Conservation (phyloP, 1,139 yeast species). For the Scheffersomyces illinoinensis region DNA sequence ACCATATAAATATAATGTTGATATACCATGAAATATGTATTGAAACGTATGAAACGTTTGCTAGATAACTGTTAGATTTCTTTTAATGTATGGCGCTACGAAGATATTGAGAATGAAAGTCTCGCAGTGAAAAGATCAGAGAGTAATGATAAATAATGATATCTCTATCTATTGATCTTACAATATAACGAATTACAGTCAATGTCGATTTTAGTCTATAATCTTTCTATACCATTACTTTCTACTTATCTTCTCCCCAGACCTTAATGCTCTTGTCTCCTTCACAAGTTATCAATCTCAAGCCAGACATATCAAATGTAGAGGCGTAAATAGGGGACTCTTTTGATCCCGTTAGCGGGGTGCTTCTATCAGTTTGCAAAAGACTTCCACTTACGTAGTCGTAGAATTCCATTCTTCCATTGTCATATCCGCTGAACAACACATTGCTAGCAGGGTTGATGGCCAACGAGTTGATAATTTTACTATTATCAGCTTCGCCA, state of each 20-base stretch:
- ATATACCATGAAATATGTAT: not conserved
- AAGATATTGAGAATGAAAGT: not conserved
- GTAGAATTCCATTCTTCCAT: conserved; percentile 75
- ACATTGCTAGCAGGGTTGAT: conserved; percentile 65
- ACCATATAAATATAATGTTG: not conserved
- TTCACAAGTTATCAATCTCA: conserved; percentile 81
- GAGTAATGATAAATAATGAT: too few relatives aligned
- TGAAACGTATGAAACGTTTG: not conserved
- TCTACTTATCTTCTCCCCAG: conserved; percentile 60
- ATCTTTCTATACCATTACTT: too few relatives aligned
- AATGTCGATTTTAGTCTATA: not conserved
- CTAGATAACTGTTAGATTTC: too few relatives aligned
- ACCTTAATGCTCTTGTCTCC: conserved; percentile 87
- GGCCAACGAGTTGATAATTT: conserved; percentile 67
- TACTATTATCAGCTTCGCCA: conserved; percentile 39
- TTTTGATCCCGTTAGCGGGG: conserved; percentile 67
- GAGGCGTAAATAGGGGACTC: conserved; percentile 71
- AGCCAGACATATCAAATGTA: conserved; percentile 76
- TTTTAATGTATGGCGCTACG: too few relatives aligned
- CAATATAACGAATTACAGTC: not conserved
- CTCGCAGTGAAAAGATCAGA: not conserved
- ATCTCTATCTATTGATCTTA: not conserved
- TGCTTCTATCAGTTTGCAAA: conserved; percentile 55
- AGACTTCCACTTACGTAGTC: conserved; percentile 74
- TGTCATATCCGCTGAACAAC: conserved; percentile 80